Evolutionary conservation across 306 rosid genomes (phyloP).

Genomic region (Vicia villosa): DNA sequence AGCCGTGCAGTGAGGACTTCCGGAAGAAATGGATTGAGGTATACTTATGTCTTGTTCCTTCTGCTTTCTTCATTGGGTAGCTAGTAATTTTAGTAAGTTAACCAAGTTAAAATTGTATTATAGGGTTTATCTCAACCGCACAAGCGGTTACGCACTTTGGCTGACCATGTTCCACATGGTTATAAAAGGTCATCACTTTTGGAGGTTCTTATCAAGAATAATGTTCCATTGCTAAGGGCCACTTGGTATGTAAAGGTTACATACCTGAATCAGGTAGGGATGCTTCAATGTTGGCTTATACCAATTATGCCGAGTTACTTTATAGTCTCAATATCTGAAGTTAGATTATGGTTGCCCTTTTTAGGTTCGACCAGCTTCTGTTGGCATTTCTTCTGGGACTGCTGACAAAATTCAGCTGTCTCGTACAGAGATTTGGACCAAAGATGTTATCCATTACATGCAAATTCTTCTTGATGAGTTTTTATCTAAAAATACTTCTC

Average conservation of each 20-base stretch:
- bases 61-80: slow-evolving; percentile 15
- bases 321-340: slow-evolving; percentile 33
- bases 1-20: slow-evolving; percentile 71
- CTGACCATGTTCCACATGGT: slow-evolving; percentile 90
- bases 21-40: slow-evolving; percentile 98
- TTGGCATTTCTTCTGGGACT: slow-evolving; percentile 61
- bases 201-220: slow-evolving; percentile 85
- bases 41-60: slow-evolving; percentile 11
- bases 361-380: slow-evolving; percentile 77
- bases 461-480: slow-evolving; percentile 79
- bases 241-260: slow-evolving; percentile 93
- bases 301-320: not conserved
- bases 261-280: slow-evolving; percentile 85
- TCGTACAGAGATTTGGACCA: slow-evolving; percentile 90
- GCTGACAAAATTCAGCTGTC: slow-evolving; percentile 77
- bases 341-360: slow-evolving; percentile 47
- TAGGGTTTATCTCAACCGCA: slow-evolving; percentile 97
- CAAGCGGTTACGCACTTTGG: slow-evolving; percentile 76
- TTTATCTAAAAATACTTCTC: slow-evolving; percentile 61
- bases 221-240: slow-evolving; percentile 94
- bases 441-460: slow-evolving; percentile 85
- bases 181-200: slow-evolving; percentile 69
- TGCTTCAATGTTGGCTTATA: slow-evolving; percentile 21
- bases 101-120: slow-evolving; percentile 30
- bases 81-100: slow-evolving; percentile 21